A percentile compares a stretch with the other conserved stretches of the same genome.
phyloP scores from a whole-genome alignment of 2,329 filamentous ascomycete species.

The Graphilbum fragrans region DNA sequence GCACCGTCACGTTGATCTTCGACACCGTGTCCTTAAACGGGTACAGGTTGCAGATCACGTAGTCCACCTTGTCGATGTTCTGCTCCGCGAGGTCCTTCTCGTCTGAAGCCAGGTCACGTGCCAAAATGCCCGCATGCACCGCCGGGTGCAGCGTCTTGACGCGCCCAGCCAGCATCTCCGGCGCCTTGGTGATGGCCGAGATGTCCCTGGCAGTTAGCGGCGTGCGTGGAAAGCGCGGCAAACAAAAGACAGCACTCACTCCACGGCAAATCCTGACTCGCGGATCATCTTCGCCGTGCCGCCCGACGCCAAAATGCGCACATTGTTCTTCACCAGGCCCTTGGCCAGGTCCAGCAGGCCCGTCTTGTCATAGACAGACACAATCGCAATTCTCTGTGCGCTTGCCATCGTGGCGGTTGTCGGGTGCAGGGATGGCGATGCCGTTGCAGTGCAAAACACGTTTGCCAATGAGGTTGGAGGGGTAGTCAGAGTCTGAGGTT shows the following conservation, averaged over 20 bases:
- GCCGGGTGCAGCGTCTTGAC: constrained; percentile 86
- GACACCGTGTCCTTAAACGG: constrained; percentile 98
- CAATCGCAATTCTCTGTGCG: constrained; percentile 62
- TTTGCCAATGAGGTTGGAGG: too few relatives aligned
- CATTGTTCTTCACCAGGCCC: constrained; percentile 77
- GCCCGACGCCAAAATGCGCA: constrained; percentile 85
- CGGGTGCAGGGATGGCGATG: too few relatives aligned
- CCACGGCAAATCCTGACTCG: constrained; percentile 88
- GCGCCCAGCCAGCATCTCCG: constrained; percentile 83
- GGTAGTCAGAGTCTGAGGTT: too few relatives aligned
- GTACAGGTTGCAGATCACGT: constrained; percentile 96
- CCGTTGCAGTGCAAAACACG: too few relatives aligned
- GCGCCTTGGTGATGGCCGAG: constrained; percentile 90
- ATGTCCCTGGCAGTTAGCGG: constrained; percentile 55
- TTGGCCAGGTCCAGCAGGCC: constrained; percentile 87
- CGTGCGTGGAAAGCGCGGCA: not conserved
- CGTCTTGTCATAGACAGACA: constrained; percentile 99
- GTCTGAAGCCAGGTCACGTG: constrained; percentile 85
- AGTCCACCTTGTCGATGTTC: constrained; percentile 92
- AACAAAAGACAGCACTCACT: constrained; percentile 42
- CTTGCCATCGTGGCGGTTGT: constrained; percentile 17
- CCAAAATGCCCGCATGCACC: constrained; percentile 82
- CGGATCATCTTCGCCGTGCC: constrained; percentile 94
- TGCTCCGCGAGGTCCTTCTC: constrained; percentile 94
- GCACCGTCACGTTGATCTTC: constrained; percentile 92